Conservation (phyloP, 352 stramenopile genomes). For the Elongisporangium prolatum region DNA sequence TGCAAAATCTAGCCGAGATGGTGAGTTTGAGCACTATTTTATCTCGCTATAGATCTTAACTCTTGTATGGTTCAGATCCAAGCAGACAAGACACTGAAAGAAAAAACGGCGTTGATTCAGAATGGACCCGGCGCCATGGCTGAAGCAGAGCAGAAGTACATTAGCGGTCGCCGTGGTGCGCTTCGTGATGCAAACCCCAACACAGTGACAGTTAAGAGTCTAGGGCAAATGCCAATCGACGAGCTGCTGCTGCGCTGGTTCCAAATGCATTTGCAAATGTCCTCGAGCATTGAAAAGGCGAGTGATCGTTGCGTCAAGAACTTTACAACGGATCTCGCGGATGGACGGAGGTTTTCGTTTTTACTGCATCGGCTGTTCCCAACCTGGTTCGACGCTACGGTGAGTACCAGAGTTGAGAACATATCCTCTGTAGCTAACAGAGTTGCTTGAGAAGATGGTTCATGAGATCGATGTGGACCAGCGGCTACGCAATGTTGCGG, state of each 20-base stretch:
- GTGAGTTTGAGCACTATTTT: constrained; percentile 13
- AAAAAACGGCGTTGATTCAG: constrained; percentile 21
- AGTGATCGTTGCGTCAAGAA: constrained; percentile 74
- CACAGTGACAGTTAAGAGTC: constrained; percentile 46
- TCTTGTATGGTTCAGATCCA: constrained; percentile 24
- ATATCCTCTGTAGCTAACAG: too few relatives aligned
- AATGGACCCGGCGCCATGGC: not conserved
- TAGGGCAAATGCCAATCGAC: constrained; percentile 72
- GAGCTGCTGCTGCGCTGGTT: constrained; percentile 72
- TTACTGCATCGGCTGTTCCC: constrained; percentile 72
- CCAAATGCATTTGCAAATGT: constrained; percentile 66
- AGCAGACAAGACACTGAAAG: constrained; percentile 55
- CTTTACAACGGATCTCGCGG: constrained; percentile 65
- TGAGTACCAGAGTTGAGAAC: too few relatives aligned
- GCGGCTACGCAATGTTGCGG: constrained; percentile 61
- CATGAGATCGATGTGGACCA: constrained; percentile 73
- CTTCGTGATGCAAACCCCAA: not conserved
- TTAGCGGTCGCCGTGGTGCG: not conserved
- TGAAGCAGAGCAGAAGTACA: not conserved
- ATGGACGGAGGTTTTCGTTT: constrained; percentile 64
- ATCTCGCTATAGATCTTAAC: too few relatives aligned
- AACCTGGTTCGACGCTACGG: constrained; percentile 59
- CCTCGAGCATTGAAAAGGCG: constrained; percentile 51
- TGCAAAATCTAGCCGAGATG: constrained; percentile 58
- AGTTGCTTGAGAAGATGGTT: constrained; percentile 49